These are phyloP conservation scores for Perilla frutescens DNA, from an alignment of 257 asterid genomes.

Conservation along the genomic window DNA sequence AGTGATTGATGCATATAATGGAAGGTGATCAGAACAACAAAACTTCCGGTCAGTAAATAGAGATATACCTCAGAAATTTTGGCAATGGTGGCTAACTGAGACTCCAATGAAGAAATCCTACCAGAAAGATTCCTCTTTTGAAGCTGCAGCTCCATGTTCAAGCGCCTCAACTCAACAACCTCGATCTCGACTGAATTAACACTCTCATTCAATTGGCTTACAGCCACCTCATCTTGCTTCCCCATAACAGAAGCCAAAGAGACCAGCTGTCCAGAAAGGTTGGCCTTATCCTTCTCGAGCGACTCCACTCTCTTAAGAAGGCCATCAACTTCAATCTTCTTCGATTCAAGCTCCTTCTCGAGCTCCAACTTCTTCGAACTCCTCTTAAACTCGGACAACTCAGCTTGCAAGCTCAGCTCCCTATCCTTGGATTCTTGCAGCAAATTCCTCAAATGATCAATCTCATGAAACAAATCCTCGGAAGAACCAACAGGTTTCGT, in stretches of 20 bases:
- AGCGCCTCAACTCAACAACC: constrained; percentile 82
- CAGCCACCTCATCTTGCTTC: constrained; percentile 44
- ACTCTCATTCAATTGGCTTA: constrained; percentile 41
- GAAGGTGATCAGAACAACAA: neutral
- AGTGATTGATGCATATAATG: constrained; percentile 3
- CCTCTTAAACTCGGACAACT: constrained; percentile 61
- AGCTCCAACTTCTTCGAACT: constrained; percentile 58
- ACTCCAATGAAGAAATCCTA: constrained; percentile 69
- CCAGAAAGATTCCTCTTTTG: constrained; percentile 83
- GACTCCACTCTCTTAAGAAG: constrained; percentile 58
- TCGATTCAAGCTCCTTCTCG: constrained; percentile 63
- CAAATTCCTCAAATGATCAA: constrained; percentile 81
- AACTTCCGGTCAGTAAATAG: neutral
- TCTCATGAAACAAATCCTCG: constrained; percentile 73
- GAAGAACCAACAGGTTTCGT: constrained; percentile 55
- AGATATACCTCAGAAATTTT: constrained; percentile 66
- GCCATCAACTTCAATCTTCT: constrained; percentile 58
- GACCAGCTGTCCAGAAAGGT: constrained; percentile 57
- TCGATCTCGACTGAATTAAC: constrained; percentile 65
- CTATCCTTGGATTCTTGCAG: constrained; percentile 86
- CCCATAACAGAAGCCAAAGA: constrained; percentile 49
- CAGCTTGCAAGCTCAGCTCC: constrained; percentile 72
- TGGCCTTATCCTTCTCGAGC: constrained; percentile 63
- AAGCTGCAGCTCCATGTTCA: constrained; percentile 95
- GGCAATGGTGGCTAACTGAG: constrained; percentile 54